Base-by-base conservation (phyloP, 257 asterid species). In the Haberlea rhodopensis region DNA sequence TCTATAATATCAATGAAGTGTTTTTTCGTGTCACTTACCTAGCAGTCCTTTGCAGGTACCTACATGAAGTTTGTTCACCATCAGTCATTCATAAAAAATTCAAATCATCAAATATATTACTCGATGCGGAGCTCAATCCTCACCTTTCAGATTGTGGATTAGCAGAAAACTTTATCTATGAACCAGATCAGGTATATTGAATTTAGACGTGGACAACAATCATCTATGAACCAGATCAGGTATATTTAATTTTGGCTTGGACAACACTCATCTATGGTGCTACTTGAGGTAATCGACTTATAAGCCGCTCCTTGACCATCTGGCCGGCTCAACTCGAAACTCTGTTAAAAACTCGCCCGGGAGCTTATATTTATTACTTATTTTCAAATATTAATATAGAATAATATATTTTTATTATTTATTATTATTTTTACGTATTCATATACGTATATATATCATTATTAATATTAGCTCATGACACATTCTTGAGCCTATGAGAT, bases 41-140 rank as follows among this genome's bases (percentile, higher is more conserved):
- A 37, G 11, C 3, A n/a, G n/a, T 37, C n/a, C 46, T 37, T n/a
- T 37, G 46, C n/a, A 85, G 89, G 82, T 85, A 78, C 71, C 71
- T 85, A 71, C 92, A 82, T 61, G 89, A 85, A 62, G 82, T 75
- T 57, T 82, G 89, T 70, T 78, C 81, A n/a, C 87, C 92, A 15
- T 51, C 87, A 18, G 54, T 71, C 27, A 58, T 80, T 56, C 92
- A 85, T 76, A 73, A 73, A 76, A 71, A 77, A 74, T 63, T 85
- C 53, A 85, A 73, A 62, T 80, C 92, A 16, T 76, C 85, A 15
- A 85, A 82, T 71, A 80, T 85, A 66, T 75, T 85, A 70, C 92
- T 85, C 0, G 85, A 85, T 67, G 23, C 65, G 3, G 87, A 78
- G 63, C 73, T 82, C 52, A 80, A 82, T 67, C 85, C 92, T 52